phyloP scores from a whole-genome alignment of 2,329 filamentous ascomycete species.

The Penicillium palitans region DNA sequence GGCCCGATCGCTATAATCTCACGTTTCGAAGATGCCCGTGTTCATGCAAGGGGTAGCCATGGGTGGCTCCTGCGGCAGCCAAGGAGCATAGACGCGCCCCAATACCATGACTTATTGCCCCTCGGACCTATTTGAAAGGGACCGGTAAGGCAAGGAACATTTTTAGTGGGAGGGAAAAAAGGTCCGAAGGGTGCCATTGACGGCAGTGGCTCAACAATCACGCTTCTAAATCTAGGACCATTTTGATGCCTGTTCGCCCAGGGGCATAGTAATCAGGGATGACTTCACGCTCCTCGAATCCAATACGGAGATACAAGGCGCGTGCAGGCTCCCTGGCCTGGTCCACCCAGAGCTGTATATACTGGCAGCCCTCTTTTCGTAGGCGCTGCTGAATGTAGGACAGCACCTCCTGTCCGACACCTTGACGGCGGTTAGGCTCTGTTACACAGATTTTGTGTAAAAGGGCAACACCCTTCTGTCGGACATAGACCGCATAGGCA shows the following conservation, averaged over 20 bases:
- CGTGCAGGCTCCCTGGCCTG: constrained; percentile 48
- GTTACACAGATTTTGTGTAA: constrained; percentile 56
- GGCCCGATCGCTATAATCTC: constrained; percentile 26
- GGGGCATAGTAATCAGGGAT: constrained; percentile 53
- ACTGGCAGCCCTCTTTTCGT: constrained; percentile 49
- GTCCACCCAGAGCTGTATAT: constrained; percentile 55
- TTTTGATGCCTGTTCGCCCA: constrained; percentile 50
- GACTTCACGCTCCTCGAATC: constrained; percentile 49
- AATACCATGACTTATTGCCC: constrained; percentile 24
- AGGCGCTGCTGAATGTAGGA: constrained; percentile 45
- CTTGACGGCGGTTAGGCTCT: constrained; percentile 47
- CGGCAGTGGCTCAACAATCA: constrained; percentile 29
- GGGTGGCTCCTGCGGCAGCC: constrained; percentile 18
- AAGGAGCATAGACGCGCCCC: constrained; percentile 25
- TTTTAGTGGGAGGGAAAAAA: constrained; percentile 10
- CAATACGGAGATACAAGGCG: constrained; percentile 47
- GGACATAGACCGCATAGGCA: constrained; percentile 52
- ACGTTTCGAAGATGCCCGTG: constrained; percentile 33
- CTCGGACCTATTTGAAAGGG: constrained; percentile 23
- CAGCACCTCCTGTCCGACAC: constrained; percentile 50
- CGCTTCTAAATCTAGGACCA: constrained; percentile 40
- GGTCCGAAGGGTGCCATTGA: constrained; percentile 19
- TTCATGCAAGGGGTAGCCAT: constrained; percentile 36
- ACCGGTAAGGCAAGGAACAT: constrained; percentile 22
- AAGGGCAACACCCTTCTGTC: constrained; percentile 47